Percentiles rank a stretch among this genome's conserved stretches.
phyloP scores from a whole-genome alignment of 495 filamentous ascomycete species.

The Hypoxylon rickii region DNA sequence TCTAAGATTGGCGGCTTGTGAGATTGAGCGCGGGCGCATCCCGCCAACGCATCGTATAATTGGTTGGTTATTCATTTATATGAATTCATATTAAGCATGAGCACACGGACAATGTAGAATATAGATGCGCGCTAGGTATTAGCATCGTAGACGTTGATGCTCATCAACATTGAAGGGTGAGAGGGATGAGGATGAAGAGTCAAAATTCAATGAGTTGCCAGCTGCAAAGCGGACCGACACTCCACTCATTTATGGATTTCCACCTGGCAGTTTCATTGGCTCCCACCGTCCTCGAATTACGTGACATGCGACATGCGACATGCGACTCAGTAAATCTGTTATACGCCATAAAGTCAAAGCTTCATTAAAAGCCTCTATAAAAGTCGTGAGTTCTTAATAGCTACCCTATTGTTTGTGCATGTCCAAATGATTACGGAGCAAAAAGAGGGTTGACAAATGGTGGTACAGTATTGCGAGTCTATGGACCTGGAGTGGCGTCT shows the following conservation, averaged over 20 bases:
- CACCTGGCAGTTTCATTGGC: neutral
- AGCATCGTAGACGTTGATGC: neutral
- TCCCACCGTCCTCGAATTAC: no score
- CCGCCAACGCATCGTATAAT: constrained; percentile 32
- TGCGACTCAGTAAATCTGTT: no score
- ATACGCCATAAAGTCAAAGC: no score
- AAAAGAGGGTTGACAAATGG: neutral
- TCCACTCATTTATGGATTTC: neutral
- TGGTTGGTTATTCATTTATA: constrained; percentile 21
- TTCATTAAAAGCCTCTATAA: no score
- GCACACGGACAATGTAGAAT: neutral
- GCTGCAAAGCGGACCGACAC: constrained; percentile 1
- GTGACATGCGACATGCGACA: neutral
- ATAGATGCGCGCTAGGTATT: no score
- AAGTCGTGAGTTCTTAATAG: no score
- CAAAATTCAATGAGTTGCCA: constrained; percentile 12
- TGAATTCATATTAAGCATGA: constrained; percentile 11
- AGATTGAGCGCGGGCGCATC: constrained; percentile 8
- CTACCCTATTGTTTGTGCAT: no score
- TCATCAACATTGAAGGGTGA: neutral
- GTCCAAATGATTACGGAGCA: no score
- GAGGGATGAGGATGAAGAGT: neutral
- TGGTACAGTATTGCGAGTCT: constrained; percentile 4
- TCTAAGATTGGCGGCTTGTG: constrained; percentile 1
- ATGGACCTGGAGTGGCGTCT: neutral